Conservation (phyloP, 202 grass and related monocot species). For the Panicum virgatum region DNA sequence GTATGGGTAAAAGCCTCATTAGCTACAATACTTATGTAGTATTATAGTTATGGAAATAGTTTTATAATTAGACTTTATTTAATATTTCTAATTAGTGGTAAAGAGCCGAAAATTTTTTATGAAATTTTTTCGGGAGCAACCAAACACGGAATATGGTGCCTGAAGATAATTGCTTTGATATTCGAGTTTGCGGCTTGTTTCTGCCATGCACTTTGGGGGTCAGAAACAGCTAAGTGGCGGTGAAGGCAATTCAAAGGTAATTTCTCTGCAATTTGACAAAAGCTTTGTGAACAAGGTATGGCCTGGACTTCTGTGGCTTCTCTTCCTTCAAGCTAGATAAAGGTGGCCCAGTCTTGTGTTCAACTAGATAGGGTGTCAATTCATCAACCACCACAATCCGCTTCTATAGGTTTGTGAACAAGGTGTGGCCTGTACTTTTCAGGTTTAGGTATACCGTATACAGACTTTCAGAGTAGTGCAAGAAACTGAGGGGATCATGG, state of each 20-base stretch:
- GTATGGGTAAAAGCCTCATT: too few species aligned
- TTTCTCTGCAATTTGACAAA: not conserved
- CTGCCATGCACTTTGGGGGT: not conserved
- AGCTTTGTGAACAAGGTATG: not conserved
- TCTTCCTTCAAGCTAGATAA: not conserved
- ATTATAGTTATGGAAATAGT: too few species aligned
- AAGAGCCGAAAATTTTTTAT: too few species aligned
- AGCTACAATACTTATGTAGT: too few species aligned
- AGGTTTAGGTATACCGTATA: too few species aligned
- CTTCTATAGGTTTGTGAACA: not conserved
- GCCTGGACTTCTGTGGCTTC: not conserved
- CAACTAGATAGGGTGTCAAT: not conserved
- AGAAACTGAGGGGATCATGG: not conserved
- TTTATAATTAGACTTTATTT: too few species aligned
- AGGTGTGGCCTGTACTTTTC: too few species aligned
- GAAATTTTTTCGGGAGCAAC: too few species aligned
- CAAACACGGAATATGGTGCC: too few species aligned
- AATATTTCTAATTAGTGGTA: too few species aligned
- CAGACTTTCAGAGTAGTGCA: not conserved
- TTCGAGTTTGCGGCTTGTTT: not conserved
- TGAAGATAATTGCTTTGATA: not conserved
- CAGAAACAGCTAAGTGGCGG: not conserved
- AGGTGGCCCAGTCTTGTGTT: not conserved
- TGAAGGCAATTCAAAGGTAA: not conserved
- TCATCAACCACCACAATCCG: not conserved